Evolutionary conservation across 768 basidiomycete genomes (phyloP), one percentile per base, ranked within the genome.

Genomic region (Obba rivulosa): DNA sequence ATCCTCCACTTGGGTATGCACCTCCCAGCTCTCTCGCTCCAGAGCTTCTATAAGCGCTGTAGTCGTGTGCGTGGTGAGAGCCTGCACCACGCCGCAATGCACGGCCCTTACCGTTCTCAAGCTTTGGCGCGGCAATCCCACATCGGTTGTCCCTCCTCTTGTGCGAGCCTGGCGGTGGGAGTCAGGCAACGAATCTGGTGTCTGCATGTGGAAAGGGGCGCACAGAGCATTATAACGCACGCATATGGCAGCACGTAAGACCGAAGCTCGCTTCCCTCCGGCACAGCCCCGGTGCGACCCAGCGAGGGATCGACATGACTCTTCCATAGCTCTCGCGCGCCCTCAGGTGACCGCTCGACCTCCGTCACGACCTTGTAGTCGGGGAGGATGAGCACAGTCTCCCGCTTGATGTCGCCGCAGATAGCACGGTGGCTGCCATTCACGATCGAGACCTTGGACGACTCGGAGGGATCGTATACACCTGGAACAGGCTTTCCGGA

Each of bases 111-210:
- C 87, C 76, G 57, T 84, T 76, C 61, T 87, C 85, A 28, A 96
- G 80, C 58, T 87, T 81, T 2, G 88, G 87, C 1, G 92, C 92
- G 9, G 87, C 82, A 39, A 97, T 84, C 21, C 80, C 79, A 66
- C 95, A 99, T 51, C 92, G 81, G 62, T 93, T 94, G 68, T 97
- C 95, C 25, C 94, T 75, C 57, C 79, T 80, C 69, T 92, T 92
- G 69, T 98, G 95, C 2, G 93, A 96, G 64, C 94, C 92, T 94
- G 59, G 8, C n/a, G n/a, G n/a, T 31, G 18, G 34, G n/a, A 31
- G 9, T 37, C 34, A 13, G 36, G 13, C 38, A 41, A 44, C 38
- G 46, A 10, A 13, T 11, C 18, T 3, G 2, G 22, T 8, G 17
- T 37, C 3, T 1, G 5, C 13, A 23, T 20, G 10, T 10, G 8